Conservation (phyloP, 768 basidiomycete species). For the Tricholoma bakamatsutake region DNA sequence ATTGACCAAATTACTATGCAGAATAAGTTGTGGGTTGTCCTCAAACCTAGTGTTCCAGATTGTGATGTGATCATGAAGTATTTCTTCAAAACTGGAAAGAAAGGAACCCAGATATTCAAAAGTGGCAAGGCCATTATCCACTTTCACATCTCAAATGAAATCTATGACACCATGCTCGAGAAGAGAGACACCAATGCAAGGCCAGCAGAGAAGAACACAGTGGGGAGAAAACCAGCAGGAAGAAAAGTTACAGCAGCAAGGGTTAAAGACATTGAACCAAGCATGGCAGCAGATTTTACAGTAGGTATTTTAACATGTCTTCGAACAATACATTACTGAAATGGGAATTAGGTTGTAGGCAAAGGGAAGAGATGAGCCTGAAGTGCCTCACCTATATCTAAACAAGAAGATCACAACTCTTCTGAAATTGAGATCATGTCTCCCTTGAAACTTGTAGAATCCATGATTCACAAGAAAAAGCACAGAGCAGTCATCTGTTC, state of each 20-base stretch:
- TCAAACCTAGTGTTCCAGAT: neutral
- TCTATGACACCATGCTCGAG: neutral
- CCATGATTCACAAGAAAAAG: neutral
- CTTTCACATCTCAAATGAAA: neutral
- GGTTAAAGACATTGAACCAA: neutral
- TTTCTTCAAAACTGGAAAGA: neutral
- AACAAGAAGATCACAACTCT: neutral
- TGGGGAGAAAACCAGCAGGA: neutral
- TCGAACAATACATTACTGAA: neutral
- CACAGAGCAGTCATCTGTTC: neutral
- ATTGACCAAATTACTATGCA: neutral
- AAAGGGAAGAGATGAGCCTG: neutral
- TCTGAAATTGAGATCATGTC: neutral
- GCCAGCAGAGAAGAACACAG: neutral
- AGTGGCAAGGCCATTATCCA: neutral
- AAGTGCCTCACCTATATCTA: neutral
- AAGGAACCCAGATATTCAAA: neutral
- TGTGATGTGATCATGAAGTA: neutral
- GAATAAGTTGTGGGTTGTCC: neutral
- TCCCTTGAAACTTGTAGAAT: neutral
- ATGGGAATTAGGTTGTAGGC: neutral
- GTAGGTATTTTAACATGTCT: neutral
- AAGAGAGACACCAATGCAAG: neutral
- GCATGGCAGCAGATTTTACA: neutral
- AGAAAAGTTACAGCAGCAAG: neutral